phyloP scores from a whole-genome alignment of 768 basidiomycete species.

The Lentinula raphanica region DNA sequence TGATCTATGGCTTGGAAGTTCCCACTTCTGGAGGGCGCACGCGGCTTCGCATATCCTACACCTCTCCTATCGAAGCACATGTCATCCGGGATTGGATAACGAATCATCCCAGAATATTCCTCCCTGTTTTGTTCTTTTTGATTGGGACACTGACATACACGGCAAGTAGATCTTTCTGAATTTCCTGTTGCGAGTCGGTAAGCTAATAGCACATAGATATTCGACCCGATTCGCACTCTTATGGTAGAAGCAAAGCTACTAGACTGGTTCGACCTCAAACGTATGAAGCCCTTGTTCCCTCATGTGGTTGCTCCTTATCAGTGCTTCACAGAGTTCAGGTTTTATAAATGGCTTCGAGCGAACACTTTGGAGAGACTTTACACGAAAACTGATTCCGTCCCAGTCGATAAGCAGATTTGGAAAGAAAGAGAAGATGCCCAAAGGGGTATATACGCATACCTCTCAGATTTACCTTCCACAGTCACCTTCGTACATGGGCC shows the following conservation, averaged over 20 bases:
- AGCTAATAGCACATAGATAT: slow-evolving; percentile 48
- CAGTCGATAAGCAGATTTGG: slow-evolving; percentile 53
- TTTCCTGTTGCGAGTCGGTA: background rate
- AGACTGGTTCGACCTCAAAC: slow-evolving; percentile 77
- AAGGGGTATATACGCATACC: slow-evolving; percentile 58
- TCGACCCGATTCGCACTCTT: slow-evolving; percentile 84
- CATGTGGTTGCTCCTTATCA: background rate
- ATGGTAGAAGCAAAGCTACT: slow-evolving; percentile 80
- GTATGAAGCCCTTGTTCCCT: slow-evolving; percentile 29
- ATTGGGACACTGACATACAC: slow-evolving; percentile 89
- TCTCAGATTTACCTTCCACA: slow-evolving; percentile 77
- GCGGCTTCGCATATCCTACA: slow-evolving; percentile 49
- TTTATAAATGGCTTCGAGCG: slow-evolving; percentile 70
- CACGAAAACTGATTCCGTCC: background rate
- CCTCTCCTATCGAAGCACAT: slow-evolving; percentile 61
- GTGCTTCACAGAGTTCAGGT: slow-evolving; percentile 54
- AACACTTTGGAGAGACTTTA: slow-evolving; percentile 52
- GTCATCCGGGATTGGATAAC: slow-evolving; percentile 74
- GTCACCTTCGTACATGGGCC: slow-evolving; percentile 78
- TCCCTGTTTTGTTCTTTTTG: slow-evolving; percentile 79
- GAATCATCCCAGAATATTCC: slow-evolving; percentile 77
- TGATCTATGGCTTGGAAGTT: slow-evolving; percentile 56
- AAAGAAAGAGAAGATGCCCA: slow-evolving; percentile 81
- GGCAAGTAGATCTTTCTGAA: slow-evolving; percentile 42
- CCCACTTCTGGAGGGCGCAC: slow-evolving; percentile 12